Base-by-base conservation (phyloP, 1,139 yeast species). In the Hyphopichia pseudoburtonii region DNA sequence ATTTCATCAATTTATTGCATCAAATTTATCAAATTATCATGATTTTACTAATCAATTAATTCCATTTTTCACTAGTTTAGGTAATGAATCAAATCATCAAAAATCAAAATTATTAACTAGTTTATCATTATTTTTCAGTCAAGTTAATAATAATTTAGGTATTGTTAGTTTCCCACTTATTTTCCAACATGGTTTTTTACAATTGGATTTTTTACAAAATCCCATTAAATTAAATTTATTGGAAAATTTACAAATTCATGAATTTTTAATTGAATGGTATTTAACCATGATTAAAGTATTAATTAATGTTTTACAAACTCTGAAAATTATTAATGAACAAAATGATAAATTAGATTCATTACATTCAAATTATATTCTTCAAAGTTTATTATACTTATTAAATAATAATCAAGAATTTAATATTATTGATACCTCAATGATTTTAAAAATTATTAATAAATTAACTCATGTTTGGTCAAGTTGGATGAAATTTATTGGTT, bases 101-200 rank as follows among this genome's bases (percentile, higher is more conserved):
- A 24, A n/a, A n/a, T 15, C 28, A 8, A 19, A 26, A 2, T 15
- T 26, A 5, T 40, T 46, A 10, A 38, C 41, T 19, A 49, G 48
- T 23, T 46, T 46, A 32, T 49, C 42, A 19, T 28, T 43, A 4
- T 26, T 43, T 14, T 46, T 42, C 28, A 27, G 25, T 10, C 26
- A 64, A 22, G 62, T 70, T 33, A 68, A 69, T 43, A 70, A 70
- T 42, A 69, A 69, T 39, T 48, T 70, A 26, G 72, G 72, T 1
- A 70, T 73, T 22, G 62, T 74, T 10, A 59, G 72, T 33, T 63
- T 70, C 45, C 80, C 80, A 1, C 48, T 73, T 21, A 55, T 75
- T 10, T 67, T 74, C 47, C 56, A 67, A 35, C 51, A 63, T 18
- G 51, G 46, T 21, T 59, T 62, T 32, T 48, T 69, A 36, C 49